Evolutionary conservation across 441 rosid genomes (phyloP), one percentile per base, ranked within the genome.

Genomic region (Croton setiger): DNA sequence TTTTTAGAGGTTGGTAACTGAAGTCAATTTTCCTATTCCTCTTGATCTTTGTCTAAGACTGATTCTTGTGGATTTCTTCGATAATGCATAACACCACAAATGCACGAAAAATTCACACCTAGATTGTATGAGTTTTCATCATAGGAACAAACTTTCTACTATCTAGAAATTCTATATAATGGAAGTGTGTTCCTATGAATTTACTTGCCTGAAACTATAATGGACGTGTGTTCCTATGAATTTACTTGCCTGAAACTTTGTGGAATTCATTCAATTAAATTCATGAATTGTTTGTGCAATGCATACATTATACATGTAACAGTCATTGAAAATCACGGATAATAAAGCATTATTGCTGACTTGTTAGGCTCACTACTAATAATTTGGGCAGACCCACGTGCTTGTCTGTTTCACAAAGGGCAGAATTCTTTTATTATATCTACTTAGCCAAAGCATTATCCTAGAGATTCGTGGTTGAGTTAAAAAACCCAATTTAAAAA

Each of bases 1-100:
- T 79, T 74, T 53, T 81, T 81, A 20, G 81, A 80, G 81, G 87
- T 83, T 60, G 58, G 71, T 76, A 51, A 27, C 58, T 56, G 20
- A 36, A 35, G 8, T 43, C 5, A 48, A 35, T 74, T 56, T 54
- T 14, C 41, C 5, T 37, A 23, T 54, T 35, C 9, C 61, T 43
- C n/a, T 57, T 14, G 0, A 5, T 53, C 23, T 52, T n/a, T 39
- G 43, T 39, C 43, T 39, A 39, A 11, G 60, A 63, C 69, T 20
- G 55, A 12, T 55, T 17, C 15, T 13, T 57, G n/a, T 44, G 55
- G 47, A 45, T 44, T 20, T 52, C 68, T 39, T 64, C 31, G 36
- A 64, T 10, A 10, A 5, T 36, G 49, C 33, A 21, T 39, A 21
- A 12, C 11, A 18, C 5, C 7, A 1, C 10, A 18, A 52, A 52